Conservation (phyloP, 2,329 filamentous ascomycete species). For the Tolypocladium guangdongense region DNA sequence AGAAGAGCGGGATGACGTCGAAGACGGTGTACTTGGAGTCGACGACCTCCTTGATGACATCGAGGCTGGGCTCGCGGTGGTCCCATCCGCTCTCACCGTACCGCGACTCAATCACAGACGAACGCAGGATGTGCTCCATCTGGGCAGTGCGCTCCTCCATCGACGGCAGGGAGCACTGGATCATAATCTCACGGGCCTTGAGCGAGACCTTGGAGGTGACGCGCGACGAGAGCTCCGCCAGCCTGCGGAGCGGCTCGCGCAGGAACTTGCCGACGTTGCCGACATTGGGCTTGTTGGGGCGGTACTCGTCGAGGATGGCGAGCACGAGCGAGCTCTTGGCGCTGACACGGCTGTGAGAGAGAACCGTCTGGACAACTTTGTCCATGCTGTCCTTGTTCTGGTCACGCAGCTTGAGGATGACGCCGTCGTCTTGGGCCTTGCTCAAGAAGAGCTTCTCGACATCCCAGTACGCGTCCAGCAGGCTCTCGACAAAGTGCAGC, state of each 20-base stretch:
- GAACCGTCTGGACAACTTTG: constrained; percentile 76
- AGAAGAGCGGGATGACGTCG: constrained; percentile 91
- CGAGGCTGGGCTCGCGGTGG: constrained; percentile 81
- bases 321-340: constrained; percentile 91
- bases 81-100: constrained; percentile 97
- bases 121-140: constrained; percentile 97
- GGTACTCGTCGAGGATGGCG: constrained; percentile 87
- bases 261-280: constrained; percentile 85
- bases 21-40: constrained; percentile 99
- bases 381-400: constrained; percentile 88
- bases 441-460: constrained; percentile 84
- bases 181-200: constrained; percentile 94
- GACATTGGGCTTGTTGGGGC: constrained; percentile 83
- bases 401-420: constrained; percentile 86
- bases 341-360: constrained; percentile 86
- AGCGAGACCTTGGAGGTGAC: constrained; percentile 87
- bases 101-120: constrained; percentile 89
- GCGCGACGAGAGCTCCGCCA: constrained; percentile 77
- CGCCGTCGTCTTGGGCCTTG: constrained; percentile 83
- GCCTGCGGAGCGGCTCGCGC: constrained; percentile 66
- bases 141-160: constrained; percentile 88
- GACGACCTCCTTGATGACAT: constrained; percentile 92
- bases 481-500: constrained; percentile 64
- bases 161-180: constrained; percentile 92
- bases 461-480: constrained; percentile 73